phyloP scores from a whole-genome alignment of 441 rosid genomes.

The Populus hybrid region DNA sequence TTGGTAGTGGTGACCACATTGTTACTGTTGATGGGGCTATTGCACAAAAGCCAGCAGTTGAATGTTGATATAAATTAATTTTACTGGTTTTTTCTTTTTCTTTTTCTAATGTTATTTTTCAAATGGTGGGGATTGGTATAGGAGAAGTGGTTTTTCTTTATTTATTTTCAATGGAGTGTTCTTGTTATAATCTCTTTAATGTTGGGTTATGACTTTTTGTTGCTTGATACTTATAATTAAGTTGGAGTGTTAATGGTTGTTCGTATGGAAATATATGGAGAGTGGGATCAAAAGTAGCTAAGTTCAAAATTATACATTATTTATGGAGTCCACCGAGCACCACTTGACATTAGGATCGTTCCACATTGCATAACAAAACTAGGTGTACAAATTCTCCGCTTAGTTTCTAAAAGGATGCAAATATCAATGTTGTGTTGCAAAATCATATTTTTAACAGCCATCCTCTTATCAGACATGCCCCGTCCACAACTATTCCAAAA shows the following conservation, averaged over 20 bases:
- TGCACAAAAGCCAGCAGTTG: constrained; percentile 50
- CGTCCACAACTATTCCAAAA: too few species aligned
- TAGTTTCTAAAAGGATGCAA: too few species aligned
- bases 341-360: too few species aligned
- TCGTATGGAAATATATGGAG: not conserved
- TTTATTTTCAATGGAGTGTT: constrained; percentile 32
- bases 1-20: constrained; percentile 24
- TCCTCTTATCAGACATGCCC: too few species aligned
- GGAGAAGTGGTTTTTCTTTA: constrained; percentile 38
- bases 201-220: constrained; percentile 4
- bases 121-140: constrained; percentile 58
- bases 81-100: constrained; percentile 16
- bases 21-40: constrained; percentile 18
- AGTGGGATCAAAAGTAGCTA: not conserved
- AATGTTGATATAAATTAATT: constrained; percentile 31
- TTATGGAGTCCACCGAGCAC: too few species aligned
- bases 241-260: not conserved
- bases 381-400: too few species aligned
- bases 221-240: not conserved
- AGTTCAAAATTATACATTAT: not conserved
- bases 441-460: too few species aligned
- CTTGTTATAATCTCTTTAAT: constrained; percentile 10
- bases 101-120: constrained; percentile 9
- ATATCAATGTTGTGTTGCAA: too few species aligned
- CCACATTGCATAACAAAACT: too few species aligned